phyloP scores from a whole-genome alignment of 306 rosid genomes.

The Potentilla sterilis region DNA sequence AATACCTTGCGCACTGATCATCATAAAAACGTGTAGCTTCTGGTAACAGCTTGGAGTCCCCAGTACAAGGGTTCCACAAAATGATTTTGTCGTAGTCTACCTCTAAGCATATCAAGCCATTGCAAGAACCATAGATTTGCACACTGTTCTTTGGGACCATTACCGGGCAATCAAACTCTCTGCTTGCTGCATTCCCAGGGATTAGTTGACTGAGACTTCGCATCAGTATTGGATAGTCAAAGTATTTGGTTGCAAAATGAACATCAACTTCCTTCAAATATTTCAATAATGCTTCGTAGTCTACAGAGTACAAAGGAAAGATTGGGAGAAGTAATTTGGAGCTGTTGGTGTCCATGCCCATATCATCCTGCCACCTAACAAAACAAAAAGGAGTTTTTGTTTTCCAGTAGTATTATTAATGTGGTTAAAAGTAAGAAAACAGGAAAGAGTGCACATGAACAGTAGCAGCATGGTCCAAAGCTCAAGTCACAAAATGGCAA shows the following conservation, averaged over 20 bases:
- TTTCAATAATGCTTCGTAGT: not conserved
- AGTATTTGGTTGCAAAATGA: not conserved
- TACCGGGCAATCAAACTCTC: not conserved
- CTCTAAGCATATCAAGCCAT: not conserved
- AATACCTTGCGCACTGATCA: not conserved
- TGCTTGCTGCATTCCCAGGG: not conserved
- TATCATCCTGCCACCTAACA: not conserved
- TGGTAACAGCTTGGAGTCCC: not conserved
- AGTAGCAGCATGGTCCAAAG: not conserved
- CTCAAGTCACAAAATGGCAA: not conserved
- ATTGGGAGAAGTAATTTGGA: not conserved
- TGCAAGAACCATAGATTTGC: slow-evolving; percentile 1
- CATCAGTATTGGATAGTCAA: not conserved
- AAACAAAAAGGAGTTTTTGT: not conserved
- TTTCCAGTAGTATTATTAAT: not conserved
- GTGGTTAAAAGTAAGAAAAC: not conserved
- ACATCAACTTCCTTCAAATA: not conserved
- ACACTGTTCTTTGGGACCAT: not conserved
- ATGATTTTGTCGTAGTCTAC: not conserved
- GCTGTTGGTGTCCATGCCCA: not conserved
- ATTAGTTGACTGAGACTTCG: not conserved
- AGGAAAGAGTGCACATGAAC: not conserved
- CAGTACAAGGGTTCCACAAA: not conserved
- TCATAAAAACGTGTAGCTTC: not conserved
- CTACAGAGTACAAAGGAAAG: not conserved